phyloP scores from a whole-genome alignment of 306 rosid species.

The Lotus japonicus region DNA sequence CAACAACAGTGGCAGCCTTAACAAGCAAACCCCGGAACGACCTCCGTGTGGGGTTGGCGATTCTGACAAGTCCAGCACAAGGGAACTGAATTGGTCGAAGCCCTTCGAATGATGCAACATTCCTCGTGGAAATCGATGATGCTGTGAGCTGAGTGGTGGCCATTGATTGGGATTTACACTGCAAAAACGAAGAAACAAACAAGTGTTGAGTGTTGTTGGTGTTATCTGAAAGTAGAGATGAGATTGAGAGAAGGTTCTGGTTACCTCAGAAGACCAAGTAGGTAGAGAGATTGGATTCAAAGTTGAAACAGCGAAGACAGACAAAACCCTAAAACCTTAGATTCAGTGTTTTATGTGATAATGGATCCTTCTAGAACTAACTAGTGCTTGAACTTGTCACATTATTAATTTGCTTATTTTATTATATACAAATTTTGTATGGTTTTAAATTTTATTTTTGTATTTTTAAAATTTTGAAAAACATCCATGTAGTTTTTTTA shows the following conservation, averaged over 20 bases:
- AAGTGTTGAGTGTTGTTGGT: neutral
- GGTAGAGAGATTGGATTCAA: neutral
- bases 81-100: slow-evolving; percentile 49
- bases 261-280: slow-evolving; percentile 12
- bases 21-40: slow-evolving; percentile 50
- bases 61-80: slow-evolving; percentile 16
- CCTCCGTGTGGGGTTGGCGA: slow-evolving; percentile 29
- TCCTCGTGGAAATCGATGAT: slow-evolving; percentile 48
- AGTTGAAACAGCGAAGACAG: slow-evolving; percentile 24
- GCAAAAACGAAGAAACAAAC: neutral
- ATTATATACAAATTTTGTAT: too few species aligned
- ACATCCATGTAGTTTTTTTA: too few species aligned
- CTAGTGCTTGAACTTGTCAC: neutral
- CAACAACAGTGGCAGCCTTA: slow-evolving; percentile 75
- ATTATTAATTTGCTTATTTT: too few species aligned
- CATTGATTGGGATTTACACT: slow-evolving; percentile 33
- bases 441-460: too few species aligned
- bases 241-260: neutral
- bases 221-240: too few species aligned
- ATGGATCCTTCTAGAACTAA: slow-evolving; percentile 7
- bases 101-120: slow-evolving; percentile 54
- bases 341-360: neutral
- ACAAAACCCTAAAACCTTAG: slow-evolving; percentile 26
- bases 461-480: too few species aligned
- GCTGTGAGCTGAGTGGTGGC: slow-evolving; percentile 73